Base-by-base conservation (phyloP, 2,329 filamentous ascomycete species). In the Chaetomium olivaceum region DNA sequence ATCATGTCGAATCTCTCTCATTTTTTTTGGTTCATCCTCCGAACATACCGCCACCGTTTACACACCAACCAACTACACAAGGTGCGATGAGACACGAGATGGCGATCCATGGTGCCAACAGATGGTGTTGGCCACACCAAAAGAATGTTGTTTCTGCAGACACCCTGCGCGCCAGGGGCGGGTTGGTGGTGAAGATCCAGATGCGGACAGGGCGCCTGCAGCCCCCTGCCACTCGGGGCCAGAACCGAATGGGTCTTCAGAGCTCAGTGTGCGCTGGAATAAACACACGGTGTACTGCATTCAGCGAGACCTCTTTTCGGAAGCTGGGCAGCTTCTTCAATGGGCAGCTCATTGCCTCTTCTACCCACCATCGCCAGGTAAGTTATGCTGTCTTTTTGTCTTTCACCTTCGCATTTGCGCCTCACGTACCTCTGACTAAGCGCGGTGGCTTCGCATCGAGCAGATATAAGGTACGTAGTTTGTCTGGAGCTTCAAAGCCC, bases 131-230 rank as follows among this genome's bases (percentile, higher is more conserved):
- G 57, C 19, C 43, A 43, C 46, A 19, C 57, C 4, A n/a, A 33
- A 51, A 16, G 43, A 6, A 23, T 36, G 39, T 43, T 27, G 33
- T 36, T 59, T 50, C 27, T 51, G 57, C 57, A 31, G 43, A 33
- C 29, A 57, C 25, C 39, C 36, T 25, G 27, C n/a, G n/a, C 39
- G 14, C 19, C 50, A 39, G 23, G 16, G 39, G 12, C 23, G 57
- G 25, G 43, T n/a, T 29, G 31, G 57, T 29, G 31, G 57, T 50
- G 43, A 59, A 59, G 57, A 51, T 59, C 57, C 57, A 59, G 57
- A 59, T 59, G 57, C 39, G 39, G 23, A 48, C n/a, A 59, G 21
- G 39, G 57, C 25, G 57, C 43, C 25, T 33, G 57, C n/a, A n/a
- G 43, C 27, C 25, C 56, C 56, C 23, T 58, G 56, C 56, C 23